Evolutionary conservation across 2,329 filamentous ascomycete genomes (phyloP).

Genomic region (Chalaropsis ovoidea): DNA sequence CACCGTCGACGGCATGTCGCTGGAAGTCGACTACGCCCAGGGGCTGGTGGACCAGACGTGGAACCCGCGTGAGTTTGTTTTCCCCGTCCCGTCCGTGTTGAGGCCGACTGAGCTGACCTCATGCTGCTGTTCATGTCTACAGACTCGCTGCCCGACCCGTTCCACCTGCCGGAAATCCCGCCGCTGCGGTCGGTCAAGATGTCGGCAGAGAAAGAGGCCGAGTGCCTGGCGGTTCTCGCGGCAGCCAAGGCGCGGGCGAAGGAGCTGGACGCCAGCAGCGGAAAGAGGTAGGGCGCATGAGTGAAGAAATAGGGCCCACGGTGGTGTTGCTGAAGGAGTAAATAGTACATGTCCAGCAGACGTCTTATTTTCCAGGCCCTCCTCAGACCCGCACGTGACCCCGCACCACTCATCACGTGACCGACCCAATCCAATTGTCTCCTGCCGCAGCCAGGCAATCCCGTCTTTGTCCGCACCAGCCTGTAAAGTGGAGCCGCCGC

Average conservation of each 20-base stretch:
- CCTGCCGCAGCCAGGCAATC: neutral
- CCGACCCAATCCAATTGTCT: neutral
- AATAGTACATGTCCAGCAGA: no score
- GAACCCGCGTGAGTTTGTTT: conserved; percentile 16
- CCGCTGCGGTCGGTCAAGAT: conserved; percentile 18
- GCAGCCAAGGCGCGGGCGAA: conserved; percentile 14
- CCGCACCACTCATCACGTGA: neutral
- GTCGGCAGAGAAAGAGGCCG: conserved; percentile 15
- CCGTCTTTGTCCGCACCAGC: conserved; percentile 23
- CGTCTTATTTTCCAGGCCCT: no score
- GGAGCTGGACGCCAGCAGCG: neutral
- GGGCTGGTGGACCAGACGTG: conserved; percentile 12
- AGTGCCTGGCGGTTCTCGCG: conserved; percentile 7
- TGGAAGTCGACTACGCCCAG: conserved; percentile 6
- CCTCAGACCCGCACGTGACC: neutral
- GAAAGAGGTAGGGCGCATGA: neutral
- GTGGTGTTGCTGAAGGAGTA: no score
- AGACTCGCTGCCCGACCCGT: conserved; percentile 23
- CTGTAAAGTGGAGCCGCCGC: conserved; percentile 13
- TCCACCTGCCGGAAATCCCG: conserved; percentile 18
- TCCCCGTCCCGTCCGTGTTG: neutral
- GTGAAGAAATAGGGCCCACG: no score
- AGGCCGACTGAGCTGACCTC: no score
- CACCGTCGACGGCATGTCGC: neutral
- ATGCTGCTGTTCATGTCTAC: no score